Base-by-base conservation (phyloP, 176 grass and related monocot genomes). In the Puccinellia tenuiflora region DNA sequence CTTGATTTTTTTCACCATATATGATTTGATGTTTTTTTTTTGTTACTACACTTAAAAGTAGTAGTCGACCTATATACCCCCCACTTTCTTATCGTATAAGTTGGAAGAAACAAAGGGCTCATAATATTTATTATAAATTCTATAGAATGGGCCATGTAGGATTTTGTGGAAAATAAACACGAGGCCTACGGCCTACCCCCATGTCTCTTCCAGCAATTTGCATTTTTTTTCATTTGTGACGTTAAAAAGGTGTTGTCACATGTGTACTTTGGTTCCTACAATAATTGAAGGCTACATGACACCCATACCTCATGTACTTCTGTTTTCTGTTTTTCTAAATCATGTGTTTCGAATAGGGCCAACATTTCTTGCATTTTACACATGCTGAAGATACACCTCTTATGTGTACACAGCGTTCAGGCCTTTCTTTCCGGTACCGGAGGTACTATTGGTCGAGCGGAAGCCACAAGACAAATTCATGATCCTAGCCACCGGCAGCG, bases 391-490 rank as follows among this genome's bases (percentile, higher is more conserved):
- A 56, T 20, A 30, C 16, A 73, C 25, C 25, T 73, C 64, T 7
- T 68, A 40, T 16, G 2, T 48, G 3, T 14, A 33, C 6, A 3
- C 63, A 50, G 77, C 11, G 43, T 38, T 1, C 6, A 7, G 10
- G 12, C 15, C n/a, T 10, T 5, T 0, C 2, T 5, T 7, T 16
- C 5, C 14, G 3, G 14, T 20, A 31, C 39, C 72, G 10, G 50
- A 81, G 14, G 85, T 87, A 26, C 3, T 34, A 6, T 6, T 0
- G 10, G 79, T 60, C 60, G 3, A 76, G 15, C 48, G 71, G 37
- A 1, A 20, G 28, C 21, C 51, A 22, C 15, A 1, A 6, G 79
- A 87, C 72, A 73, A 69, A 14, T 87, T 87, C 38, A 72, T 87
- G 35, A 47, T 87, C 61, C 37, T 87, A 15, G 85, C 37, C 9